Base-by-base conservation (phyloP, 2,329 filamentous ascomycete genomes). In the Phoma herbarum region DNA sequence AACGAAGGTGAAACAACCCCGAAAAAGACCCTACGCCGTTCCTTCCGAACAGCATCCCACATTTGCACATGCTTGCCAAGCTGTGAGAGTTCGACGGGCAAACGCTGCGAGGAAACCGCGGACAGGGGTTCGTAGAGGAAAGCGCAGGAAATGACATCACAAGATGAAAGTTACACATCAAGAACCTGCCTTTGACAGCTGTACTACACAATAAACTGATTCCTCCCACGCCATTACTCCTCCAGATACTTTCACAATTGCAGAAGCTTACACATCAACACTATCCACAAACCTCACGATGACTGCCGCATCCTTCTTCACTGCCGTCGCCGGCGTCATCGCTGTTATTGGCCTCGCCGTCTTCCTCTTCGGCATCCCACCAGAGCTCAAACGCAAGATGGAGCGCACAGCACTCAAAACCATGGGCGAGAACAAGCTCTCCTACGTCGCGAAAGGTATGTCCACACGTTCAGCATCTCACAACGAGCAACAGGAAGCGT, bases 391-490 rank as follows among this genome's bases (percentile, higher is more conserved):
- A 72, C 78, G 79, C 54, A 75, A 78, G 61, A 69, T 83, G 60
- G 80, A 83, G 63, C 73, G 77, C 28, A 72, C 78, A 53, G 81
- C 80, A 4, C 73, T 83, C 37, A 72, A 81, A 63, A 81, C 80
- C n/a, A 83, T 83, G 80, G 81, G 81, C 59, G 81, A 83, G 67
- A 83, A 83, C 73, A 83, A 83, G 66, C 74, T 77, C 62, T 78
- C 75, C 16, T 79, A 78, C 61, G 59, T 78, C 39, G 67, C 75
- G 59, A 78, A 78, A 64, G 76, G 77, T 76, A 55, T 39, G 61
- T 61, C 14, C 18, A 28, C 10, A 43, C 18, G 16, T 12, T 26
- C 14, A 26, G 2, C 23, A 26, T n/a, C 8, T 16, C 16, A 25
- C 14, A 35, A 18, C 16, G 31, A 18, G 31, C 31, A n/a, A n/a